These are phyloP conservation scores for Shiraia bambusicola DNA, from an alignment of 2,329 filamentous ascomycete genomes.

Conservation along the genomic window DNA sequence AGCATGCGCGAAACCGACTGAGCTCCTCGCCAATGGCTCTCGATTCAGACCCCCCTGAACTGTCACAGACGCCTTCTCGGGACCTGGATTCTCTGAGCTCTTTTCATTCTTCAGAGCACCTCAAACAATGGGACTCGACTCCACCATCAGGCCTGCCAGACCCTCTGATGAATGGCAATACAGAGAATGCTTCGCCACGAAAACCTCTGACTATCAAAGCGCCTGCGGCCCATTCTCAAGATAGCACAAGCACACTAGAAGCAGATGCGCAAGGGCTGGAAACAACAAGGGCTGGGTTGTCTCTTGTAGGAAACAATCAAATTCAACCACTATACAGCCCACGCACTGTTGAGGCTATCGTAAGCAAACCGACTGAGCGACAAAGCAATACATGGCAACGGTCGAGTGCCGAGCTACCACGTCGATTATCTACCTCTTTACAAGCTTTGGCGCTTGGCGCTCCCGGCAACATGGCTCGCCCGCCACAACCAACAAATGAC, in stretches of 20 bases:
- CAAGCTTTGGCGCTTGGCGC: slow-evolving; percentile 24
- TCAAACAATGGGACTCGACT: slow-evolving; percentile 22
- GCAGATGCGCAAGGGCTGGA: slow-evolving; percentile 8
- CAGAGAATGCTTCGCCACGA: slow-evolving; percentile 9
- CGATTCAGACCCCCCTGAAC: slow-evolving; percentile 27
- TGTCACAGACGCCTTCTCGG: slow-evolving; percentile 32
- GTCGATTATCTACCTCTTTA: slow-evolving; percentile 24
- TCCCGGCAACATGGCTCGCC: slow-evolving; percentile 9
- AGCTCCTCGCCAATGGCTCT: slow-evolving; percentile 20
- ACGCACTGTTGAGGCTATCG: slow-evolving; percentile 10
- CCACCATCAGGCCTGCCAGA: slow-evolving; percentile 9
- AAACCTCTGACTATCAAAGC: slow-evolving; percentile 15
- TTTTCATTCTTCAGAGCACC: slow-evolving; percentile 25
- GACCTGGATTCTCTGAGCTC: slow-evolving; percentile 28
- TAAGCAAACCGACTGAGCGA: slow-evolving; percentile 15
- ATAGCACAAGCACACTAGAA: slow-evolving; percentile 7
- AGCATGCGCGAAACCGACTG: slow-evolving; percentile 7
- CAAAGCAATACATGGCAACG: slow-evolving; percentile 18
- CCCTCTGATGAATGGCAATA: slow-evolving; percentile 7
- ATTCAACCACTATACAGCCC: slow-evolving; percentile 18
- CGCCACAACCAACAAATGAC: slow-evolving; percentile 4
- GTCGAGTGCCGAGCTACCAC: slow-evolving; percentile 28
- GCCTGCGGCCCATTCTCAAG: slow-evolving; percentile 8
- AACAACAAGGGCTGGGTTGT: slow-evolving; percentile 8
- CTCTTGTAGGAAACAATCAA: slow-evolving; percentile 19